A percentile compares a stretch with the other conserved stretches of the same genome.
Conservation (phyloP, 805 yeast genomes). For the Sungouiella blattae region DNA sequence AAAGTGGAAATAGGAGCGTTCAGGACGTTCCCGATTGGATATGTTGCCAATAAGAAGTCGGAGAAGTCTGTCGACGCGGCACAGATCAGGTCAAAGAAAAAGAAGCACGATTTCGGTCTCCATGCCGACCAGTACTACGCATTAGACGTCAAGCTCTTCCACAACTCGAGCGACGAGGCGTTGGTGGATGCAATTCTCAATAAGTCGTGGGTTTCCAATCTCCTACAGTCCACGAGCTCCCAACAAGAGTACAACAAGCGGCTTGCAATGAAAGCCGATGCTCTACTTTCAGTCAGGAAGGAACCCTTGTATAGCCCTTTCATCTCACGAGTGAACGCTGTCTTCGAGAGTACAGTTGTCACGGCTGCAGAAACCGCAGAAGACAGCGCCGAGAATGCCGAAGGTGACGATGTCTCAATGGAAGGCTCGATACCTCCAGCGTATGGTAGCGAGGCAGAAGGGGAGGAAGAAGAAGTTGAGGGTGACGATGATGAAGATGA, state of each 20-base stretch:
- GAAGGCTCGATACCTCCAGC: neutral
- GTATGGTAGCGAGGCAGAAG: neutral
- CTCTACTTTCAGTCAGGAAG: neutral
- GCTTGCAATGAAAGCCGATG: neutral
- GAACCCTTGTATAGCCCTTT: neutral
- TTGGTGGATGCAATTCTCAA: constrained; percentile 25
- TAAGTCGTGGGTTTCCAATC: constrained; percentile 21
- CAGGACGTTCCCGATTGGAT: constrained; percentile 57
- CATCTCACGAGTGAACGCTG: constrained; percentile 1
- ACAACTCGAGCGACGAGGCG: constrained; percentile 46
- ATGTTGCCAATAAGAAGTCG: constrained; percentile 6
- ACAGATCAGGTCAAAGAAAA: constrained; percentile 14
- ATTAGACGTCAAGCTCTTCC: constrained; percentile 58
- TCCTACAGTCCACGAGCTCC: constrained; percentile 3
- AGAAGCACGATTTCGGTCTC: constrained; percentile 62
- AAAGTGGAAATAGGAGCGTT: constrained; percentile 85
- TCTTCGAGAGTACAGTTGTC: constrained; percentile 3
- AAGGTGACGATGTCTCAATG: neutral
- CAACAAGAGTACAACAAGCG: neutral
- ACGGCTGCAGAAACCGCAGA: no score
- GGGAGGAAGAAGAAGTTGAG: constrained; percentile 1
- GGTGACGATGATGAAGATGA: constrained; percentile 18
- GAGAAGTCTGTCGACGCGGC: constrained; percentile 1
- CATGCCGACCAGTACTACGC: constrained; percentile 70
- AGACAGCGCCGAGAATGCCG: no score